Base-by-base conservation (phyloP, 805 yeast genomes). In the Lachancea lanzarotensis region DNA sequence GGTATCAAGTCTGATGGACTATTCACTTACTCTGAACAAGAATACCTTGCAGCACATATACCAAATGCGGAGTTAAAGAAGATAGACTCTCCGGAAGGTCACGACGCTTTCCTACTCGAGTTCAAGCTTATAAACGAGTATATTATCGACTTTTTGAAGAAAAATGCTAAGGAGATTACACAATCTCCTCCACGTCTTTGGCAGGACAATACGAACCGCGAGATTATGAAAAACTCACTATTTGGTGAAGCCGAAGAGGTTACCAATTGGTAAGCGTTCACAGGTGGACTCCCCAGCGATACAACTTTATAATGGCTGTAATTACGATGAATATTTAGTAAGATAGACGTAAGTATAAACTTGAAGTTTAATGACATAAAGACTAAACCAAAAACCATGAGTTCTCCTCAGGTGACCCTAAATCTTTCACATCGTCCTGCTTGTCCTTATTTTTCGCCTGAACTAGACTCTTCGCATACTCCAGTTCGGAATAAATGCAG, bases 201-300 rank as follows among this genome's bases (percentile, higher is more conserved):
- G 80, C 61, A 70, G 69, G 58, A 69, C 26, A 69, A 67, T 38
- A 69, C 66, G 35, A 71, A 72, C 9, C 71, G 69, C 17, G 72
- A 68, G 17, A 66, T 61, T 15, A 66, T 53, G 56, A 76, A 75
- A 45, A 79, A 81, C 39, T 76, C 84, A 36, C 82, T 89, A 11
- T 90, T 91, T 62, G 97, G 98, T 1, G 98, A 91, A 65, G 95
- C 95, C 13, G 95, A 85, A 60, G 90, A 85, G 60, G 90, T 93
- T 40, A 88, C 98, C 26, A 85, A 82, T 50, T 91, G 98, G 98
- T 91, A 64, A 60, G 34, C 17, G n/a, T 29, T 19, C 38, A 17
- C 19, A 26, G 26, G 11, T 15, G 15, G 26, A n/a, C 19, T 18
- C n/a, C 19, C n/a, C 18, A 15, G 35, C 31, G 15, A 29, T 7